Conservation (phyloP, 345 rosid genomes). For the Hibiscus trionum region DNA sequence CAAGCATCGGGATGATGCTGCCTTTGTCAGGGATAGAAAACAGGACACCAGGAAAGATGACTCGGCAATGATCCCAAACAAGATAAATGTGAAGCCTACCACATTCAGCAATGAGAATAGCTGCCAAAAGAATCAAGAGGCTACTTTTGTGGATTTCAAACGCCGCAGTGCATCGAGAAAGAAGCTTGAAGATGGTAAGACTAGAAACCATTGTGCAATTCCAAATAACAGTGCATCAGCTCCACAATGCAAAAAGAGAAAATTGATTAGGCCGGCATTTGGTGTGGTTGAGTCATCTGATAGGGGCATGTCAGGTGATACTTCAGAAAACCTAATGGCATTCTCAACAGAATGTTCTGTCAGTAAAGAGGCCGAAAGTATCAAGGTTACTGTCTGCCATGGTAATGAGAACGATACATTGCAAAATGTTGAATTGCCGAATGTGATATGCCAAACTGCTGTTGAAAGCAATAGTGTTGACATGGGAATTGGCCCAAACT, state of each 20-base stretch:
- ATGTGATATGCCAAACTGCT: neutral
- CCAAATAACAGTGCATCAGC: neutral
- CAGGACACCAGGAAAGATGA: neutral
- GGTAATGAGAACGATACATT: neutral
- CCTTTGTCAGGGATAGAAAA: slow-evolving; percentile 16
- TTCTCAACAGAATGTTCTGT: neutral
- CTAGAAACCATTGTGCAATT: neutral
- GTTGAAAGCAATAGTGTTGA: neutral
- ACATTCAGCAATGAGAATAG: slow-evolving; percentile 11
- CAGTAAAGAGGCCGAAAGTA: neutral
- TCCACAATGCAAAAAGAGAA: slow-evolving; percentile 37
- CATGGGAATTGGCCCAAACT: neutral
- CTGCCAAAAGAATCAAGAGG: slow-evolving; percentile 17
- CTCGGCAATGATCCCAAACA: slow-evolving; percentile 13
- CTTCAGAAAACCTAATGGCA: neutral
- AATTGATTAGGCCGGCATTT: slow-evolving; percentile 47
- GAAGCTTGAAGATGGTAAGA: slow-evolving; percentile 9
- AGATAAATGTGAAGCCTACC: slow-evolving; percentile 9
- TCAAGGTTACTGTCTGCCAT: neutral
- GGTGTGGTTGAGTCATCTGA: slow-evolving; percentile 12
- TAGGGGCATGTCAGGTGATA: neutral
- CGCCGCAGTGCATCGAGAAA: slow-evolving; percentile 36
- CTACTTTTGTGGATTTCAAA: slow-evolving; percentile 42
- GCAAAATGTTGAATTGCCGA: neutral
- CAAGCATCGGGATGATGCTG: slow-evolving; percentile 4